A percentile compares a stretch with the other conserved stretches of the same genome.
Evolutionary conservation across 2,329 filamentous ascomycete species (phyloP).

Genomic region (Bipolaris victoriae): DNA sequence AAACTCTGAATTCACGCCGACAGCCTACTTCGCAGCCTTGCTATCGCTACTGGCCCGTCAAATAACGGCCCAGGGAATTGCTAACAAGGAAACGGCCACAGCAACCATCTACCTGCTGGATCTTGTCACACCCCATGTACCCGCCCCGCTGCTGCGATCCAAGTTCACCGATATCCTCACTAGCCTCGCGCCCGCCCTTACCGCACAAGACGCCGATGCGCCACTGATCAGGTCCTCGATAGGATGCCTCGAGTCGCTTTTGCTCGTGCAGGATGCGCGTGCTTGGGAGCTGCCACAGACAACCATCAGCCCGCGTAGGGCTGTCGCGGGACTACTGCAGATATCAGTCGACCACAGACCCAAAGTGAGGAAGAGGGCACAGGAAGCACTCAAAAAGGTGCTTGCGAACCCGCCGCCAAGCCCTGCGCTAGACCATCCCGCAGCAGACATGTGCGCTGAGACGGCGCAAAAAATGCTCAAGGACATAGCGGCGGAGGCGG

Average conservation of each 20-base stretch:
- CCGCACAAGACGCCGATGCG: slow-evolving; percentile 81
- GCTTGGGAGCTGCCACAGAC: slow-evolving; percentile 87
- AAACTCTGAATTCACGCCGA: slow-evolving; percentile 80
- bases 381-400: slow-evolving; percentile 84
- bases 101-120: slow-evolving; percentile 96
- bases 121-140: slow-evolving; percentile 82
- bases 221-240: slow-evolving; percentile 86
- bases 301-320: slow-evolving; percentile 83
- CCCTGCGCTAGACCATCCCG: slow-evolving; percentile 91
- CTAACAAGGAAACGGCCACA: slow-evolving; percentile 81
- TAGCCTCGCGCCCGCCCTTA: slow-evolving; percentile 82
- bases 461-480: slow-evolving; percentile 81
- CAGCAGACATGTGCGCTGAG: slow-evolving; percentile 94
- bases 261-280: slow-evolving; percentile 84
- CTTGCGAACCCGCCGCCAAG: slow-evolving; percentile 86
- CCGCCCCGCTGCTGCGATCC: slow-evolving; percentile 83
- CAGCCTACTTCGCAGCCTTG: slow-evolving; percentile 94
- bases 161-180: slow-evolving; percentile 95
- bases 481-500: slow-evolving; percentile 74
- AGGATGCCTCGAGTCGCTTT: slow-evolving; percentile 88
- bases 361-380: slow-evolving; percentile 91
- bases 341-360: slow-evolving; percentile 86
- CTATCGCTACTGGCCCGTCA: slow-evolving; percentile 85
- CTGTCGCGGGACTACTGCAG: slow-evolving; percentile 82
- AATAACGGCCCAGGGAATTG: slow-evolving; percentile 66